Evolutionary conservation across 2,329 filamentous ascomycete species (phyloP).

Genomic region (Penicillium vulpinum): DNA sequence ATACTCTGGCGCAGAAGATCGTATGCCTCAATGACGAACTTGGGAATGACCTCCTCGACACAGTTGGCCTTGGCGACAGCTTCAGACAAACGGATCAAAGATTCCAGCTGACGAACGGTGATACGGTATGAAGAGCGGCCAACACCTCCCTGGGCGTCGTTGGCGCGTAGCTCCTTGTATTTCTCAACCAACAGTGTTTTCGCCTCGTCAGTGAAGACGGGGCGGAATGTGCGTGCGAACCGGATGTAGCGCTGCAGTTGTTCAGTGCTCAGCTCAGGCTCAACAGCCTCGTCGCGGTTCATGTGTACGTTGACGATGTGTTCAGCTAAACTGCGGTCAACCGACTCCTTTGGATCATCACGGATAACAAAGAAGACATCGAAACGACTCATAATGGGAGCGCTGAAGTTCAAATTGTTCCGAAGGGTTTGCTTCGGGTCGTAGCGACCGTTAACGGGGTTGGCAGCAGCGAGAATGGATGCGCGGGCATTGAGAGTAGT

Average conservation of each 20-base stretch:
- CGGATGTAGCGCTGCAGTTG: conserved; percentile 96
- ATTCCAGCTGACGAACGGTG: conserved; percentile 93
- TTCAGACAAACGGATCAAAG: conserved; percentile 90
- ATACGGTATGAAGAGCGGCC: conserved; percentile 96
- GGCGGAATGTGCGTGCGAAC: conserved; percentile 91
- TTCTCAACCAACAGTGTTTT: conserved; percentile 82
- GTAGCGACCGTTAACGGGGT: conserved; percentile 90
- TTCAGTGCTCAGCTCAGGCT: conserved; percentile 93
- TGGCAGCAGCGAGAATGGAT: conserved; percentile 91
- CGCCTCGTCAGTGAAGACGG: conserved; percentile 85
- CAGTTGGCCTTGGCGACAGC: conserved; percentile 99
- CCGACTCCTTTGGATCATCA: conserved; percentile 90
- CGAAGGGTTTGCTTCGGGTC: conserved; percentile 93
- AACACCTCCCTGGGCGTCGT: conserved; percentile 91
- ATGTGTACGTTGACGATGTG: conserved; percentile 96
- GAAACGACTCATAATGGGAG: conserved; percentile 98
- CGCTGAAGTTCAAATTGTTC: conserved; percentile 97
- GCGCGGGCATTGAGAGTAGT: conserved; percentile 95
- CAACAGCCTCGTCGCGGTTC: conserved; percentile 83
- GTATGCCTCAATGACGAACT: conserved; percentile 89
- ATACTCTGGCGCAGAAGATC: conserved; percentile 91
- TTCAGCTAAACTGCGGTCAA: conserved; percentile 86
- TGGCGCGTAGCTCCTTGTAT: conserved; percentile 91
- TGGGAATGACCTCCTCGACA: conserved; percentile 79
- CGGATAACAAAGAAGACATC: conserved; percentile 98